Percentiles rank a stretch among this genome's conserved stretches.
Evolutionary conservation across 2,329 filamentous ascomycete species (phyloP).

Genomic region (Aspergillus calidoustus): DNA sequence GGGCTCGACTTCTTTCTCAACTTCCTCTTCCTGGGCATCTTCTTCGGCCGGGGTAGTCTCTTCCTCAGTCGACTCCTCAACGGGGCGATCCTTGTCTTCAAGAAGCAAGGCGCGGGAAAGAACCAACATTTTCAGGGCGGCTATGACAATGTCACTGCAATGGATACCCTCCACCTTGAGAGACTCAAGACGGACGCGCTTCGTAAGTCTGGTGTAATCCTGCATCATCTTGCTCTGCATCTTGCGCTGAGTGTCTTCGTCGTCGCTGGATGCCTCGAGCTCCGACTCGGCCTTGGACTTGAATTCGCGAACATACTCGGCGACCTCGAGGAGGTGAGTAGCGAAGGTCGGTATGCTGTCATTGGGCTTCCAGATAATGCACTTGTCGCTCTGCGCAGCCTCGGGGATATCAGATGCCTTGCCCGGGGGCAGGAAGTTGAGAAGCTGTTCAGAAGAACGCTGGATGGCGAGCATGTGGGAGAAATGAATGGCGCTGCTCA

Average conservation of each 20-base stretch:
- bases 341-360: slow-evolving; percentile 25
- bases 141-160: slow-evolving; percentile 33
- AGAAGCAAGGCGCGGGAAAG: slow-evolving; percentile 35
- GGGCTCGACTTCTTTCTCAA: neutral
- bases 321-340: slow-evolving; percentile 28
- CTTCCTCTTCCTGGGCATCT: neutral
- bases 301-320: slow-evolving; percentile 19
- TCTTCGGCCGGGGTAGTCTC: slow-evolving; percentile 7
- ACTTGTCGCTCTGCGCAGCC: slow-evolving; percentile 21
- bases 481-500: slow-evolving; percentile 34
- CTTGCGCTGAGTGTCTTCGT: slow-evolving; percentile 24
- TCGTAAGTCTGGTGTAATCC: slow-evolving; percentile 33
- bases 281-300: slow-evolving; percentile 19
- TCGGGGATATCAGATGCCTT: slow-evolving; percentile 31
- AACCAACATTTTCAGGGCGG: slow-evolving; percentile 35
- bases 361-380: slow-evolving; percentile 37
- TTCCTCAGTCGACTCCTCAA: slow-evolving; percentile 5
- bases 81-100: slow-evolving; percentile 31
- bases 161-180: slow-evolving; percentile 31
- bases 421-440: slow-evolving; percentile 35
- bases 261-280: slow-evolving; percentile 10
- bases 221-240: slow-evolving; percentile 29
- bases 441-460: slow-evolving; percentile 32
- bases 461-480: slow-evolving; percentile 36
- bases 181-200: slow-evolving; percentile 35